These are phyloP conservation scores for Leavenworthia alabamica DNA, from an alignment of 345 rosid species.

Conservation along the genomic window DNA sequence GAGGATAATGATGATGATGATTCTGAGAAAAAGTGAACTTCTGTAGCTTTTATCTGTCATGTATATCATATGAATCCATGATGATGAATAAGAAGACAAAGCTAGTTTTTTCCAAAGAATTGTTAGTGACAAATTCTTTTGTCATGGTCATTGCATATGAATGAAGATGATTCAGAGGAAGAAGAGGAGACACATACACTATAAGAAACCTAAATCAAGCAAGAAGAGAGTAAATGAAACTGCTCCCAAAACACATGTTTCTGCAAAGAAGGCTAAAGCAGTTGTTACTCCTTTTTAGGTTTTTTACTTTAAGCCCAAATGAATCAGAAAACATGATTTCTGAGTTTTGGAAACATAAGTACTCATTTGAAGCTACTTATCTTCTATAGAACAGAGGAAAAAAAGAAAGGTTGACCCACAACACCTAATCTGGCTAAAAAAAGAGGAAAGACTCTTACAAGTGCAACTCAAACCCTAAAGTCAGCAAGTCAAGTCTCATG, in stretches of 20 bases:
- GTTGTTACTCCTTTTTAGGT: slow-evolving; percentile 29
- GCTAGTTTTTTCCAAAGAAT: not conserved
- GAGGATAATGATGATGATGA: slow-evolving; percentile 22
- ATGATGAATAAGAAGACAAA: not conserved
- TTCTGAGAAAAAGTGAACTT: slow-evolving; percentile 25
- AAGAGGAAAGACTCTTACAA: slow-evolving; percentile 32
- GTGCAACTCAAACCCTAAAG: slow-evolving; percentile 43
- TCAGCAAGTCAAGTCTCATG: slow-evolving; percentile 62
- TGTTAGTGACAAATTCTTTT: not conserved
- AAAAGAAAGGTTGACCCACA: slow-evolving; percentile 56
- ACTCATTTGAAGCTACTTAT: not conserved
- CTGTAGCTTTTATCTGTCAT: not conserved
- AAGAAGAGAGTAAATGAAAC: slow-evolving; percentile 60
- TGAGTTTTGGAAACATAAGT: not conserved
- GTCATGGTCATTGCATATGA: slow-evolving; percentile 1
- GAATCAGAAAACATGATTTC: not conserved
- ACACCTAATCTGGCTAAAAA: slow-evolving; percentile 76
- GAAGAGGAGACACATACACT: slow-evolving; percentile 57
- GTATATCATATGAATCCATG: not conserved
- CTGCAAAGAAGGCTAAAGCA: slow-evolving; percentile 56
- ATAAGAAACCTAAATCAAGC: slow-evolving; percentile 11
- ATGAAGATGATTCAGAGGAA: slow-evolving; percentile 30
- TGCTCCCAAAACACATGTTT: slow-evolving; percentile 47
- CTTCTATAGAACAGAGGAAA: slow-evolving; percentile 45
- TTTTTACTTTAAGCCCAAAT: not conserved